These are phyloP conservation scores for Prunus fruticosa DNA, from an alignment of 306 rosid genomes.

Conservation along the genomic window DNA sequence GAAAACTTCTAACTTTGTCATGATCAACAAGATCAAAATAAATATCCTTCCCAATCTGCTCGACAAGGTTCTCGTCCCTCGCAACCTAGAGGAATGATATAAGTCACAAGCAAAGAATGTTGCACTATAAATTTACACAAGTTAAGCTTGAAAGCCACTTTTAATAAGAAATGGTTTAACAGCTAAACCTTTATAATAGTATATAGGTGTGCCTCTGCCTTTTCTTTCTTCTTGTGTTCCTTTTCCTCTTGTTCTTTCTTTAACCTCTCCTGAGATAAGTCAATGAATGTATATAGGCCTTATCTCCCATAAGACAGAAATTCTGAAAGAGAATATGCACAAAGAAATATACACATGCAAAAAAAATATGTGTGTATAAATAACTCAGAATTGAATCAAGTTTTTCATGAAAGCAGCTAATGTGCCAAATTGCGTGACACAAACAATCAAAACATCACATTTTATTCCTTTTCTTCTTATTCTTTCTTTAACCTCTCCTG, in stretches of 20 bases:
- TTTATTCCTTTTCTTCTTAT: conserved; percentile 53
- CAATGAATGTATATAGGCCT: not conserved
- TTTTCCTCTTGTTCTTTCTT: conserved; percentile 91
- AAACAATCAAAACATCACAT: conserved; percentile 9
- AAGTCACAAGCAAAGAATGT: not conserved
- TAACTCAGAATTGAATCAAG: not conserved
- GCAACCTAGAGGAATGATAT: conserved; percentile 60
- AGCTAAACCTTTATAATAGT: conserved; percentile 73
- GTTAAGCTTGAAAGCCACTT: conserved; percentile 6
- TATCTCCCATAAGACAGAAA: not conserved
- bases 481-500: conserved; percentile 91
- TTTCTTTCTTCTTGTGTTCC: conserved; percentile 82
- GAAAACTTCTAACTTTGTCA: conserved; percentile 87
- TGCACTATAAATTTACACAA: not conserved
- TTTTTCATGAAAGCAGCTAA: not conserved
- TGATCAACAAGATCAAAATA: conserved; percentile 96
- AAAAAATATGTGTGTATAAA: not conserved
- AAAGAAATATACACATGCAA: not conserved
- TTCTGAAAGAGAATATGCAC: not conserved
- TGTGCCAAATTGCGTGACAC: not conserved
- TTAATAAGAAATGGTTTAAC: conserved; percentile 16
- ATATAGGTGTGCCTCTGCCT: conserved; percentile 86
- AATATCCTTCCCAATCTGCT: conserved; percentile 82
- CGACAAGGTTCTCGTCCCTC: conserved; percentile 64
- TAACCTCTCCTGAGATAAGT: conserved; percentile 65